These are phyloP conservation scores for Phytopythium helicoides DNA, from an alignment of 352 stramenopile species.

Conservation along the genomic window DNA sequence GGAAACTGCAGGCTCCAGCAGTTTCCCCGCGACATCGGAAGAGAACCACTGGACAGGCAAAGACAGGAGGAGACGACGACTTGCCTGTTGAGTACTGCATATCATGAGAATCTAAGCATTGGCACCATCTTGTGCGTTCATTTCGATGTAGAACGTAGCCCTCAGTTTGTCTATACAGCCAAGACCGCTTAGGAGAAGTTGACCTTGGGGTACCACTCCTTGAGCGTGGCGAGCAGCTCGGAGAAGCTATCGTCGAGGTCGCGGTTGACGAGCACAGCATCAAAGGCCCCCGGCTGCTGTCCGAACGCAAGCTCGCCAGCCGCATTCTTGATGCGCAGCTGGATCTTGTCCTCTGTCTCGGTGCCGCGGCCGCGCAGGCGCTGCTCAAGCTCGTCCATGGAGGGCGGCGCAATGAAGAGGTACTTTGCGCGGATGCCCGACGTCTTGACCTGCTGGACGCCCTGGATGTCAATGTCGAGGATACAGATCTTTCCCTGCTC, in stretches of 20 bases:
- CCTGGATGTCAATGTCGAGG: conserved; percentile 98
- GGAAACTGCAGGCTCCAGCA: not conserved
- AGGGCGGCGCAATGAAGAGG: conserved; percentile 96
- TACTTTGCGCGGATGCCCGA: conserved; percentile 90
- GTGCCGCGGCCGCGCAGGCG: conserved; percentile 93
- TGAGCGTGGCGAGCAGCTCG: conserved; percentile 64
- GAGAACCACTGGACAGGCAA: conserved; percentile 2
- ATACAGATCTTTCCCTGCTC: conserved; percentile 96
- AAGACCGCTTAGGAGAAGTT: conserved; percentile 36
- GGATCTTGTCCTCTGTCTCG: conserved; percentile 96
- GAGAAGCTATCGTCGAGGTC: conserved; percentile 82
- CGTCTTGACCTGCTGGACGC: conserved; percentile 93
- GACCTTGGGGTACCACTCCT: conserved; percentile 72
- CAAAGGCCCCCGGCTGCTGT: conserved; percentile 79
- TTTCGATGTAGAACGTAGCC: not conserved
- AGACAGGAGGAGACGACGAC: conserved; percentile 6
- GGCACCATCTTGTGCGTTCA: not conserved
- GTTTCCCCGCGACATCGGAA: not conserved
- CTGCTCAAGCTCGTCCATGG: conserved; percentile 93
- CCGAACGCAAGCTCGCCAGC: conserved; percentile 92
- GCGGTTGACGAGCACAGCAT: conserved; percentile 89
- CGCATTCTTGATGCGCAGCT: conserved; percentile 92
- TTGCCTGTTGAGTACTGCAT: conserved; percentile 7
- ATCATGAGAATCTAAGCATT: not conserved
- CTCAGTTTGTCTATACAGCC: not conserved